Evolutionary conservation across 169 alveolate genomes (phyloP), one percentile per base, ranked within the genome.

Genomic region (Plasmodium coatneyi): DNA sequence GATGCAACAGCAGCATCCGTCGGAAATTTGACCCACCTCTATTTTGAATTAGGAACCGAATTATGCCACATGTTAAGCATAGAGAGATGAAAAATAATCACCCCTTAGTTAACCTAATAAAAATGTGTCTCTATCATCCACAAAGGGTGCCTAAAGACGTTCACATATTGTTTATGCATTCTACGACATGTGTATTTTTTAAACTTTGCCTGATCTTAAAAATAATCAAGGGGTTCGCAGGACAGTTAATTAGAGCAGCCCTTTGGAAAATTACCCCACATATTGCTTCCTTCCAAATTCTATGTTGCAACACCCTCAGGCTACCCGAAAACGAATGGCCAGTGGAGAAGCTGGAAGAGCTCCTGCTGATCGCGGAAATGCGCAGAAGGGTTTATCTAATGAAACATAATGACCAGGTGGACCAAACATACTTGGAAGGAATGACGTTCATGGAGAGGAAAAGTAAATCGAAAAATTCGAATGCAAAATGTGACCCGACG

Each of bases 241-340:
- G 74, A 60, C n/a, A 5, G 28, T 60, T 60, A 22, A n/a, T 60
- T 60, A 25, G 74, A n/a, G 32, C 25, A 60, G 32, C 74, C 10
- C 5, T 60, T n/a, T 60, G n/a, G 32, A 19, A 60, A 22, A 60
- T 60, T 25, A n/a, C 10, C 14, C 36, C 74, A 60, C 74, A 60
- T 6, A 19, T 6, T 25, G 3, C 30, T 2, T 3, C 32, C 30
- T 60, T 19, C 32, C 14, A 60, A 60, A 22, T 60, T 5, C 12
- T 60, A 5, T 16, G 7, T 5, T n/a, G 32, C 6, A 60, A n/a
- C n/a, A n/a, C 32, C 74, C 28, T n/a, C 91, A 96, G 97, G 80
- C 25, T 96, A 28, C 97, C 97, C 28, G 97, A 96, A 74, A 92
- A 74, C 91, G 97, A 96, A 82, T 96, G 97, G 97, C 97, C 97